Conservation (phyloP, 1,284 basidiomycete species). For the Trichosporon coremiiforme region DNA sequence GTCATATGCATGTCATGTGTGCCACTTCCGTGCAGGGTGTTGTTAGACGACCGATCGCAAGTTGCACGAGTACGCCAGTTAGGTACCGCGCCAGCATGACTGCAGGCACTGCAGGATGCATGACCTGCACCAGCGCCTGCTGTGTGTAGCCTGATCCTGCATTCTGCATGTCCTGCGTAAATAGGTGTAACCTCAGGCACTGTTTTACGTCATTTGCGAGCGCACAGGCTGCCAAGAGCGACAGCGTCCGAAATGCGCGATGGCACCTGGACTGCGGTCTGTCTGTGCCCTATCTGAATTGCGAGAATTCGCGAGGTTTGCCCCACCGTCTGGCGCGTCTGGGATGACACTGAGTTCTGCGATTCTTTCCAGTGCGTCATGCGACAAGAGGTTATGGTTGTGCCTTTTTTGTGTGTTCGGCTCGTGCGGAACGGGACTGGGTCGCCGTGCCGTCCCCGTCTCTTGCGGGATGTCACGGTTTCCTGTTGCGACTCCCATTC, state of each 20-base stretch:
- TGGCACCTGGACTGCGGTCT: not conserved
- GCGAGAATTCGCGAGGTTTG: not conserved
- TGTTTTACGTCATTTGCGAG: not conserved
- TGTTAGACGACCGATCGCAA: not conserved
- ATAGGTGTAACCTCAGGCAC: not conserved
- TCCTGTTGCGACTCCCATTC: no score
- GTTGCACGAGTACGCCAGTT: no score
- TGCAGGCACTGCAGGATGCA: not conserved
- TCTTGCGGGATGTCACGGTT: no score
- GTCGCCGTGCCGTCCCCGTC: no score
- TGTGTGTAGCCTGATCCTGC: not conserved
- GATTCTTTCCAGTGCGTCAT: not conserved
- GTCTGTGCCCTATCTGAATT: not conserved
- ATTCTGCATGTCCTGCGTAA: no score
- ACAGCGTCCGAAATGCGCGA: not conserved
- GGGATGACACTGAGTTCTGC: not conserved
- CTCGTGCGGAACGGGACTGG: no score
- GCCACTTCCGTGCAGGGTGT: not conserved
- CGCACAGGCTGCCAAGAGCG: not conserved
- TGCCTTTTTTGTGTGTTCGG: no score
- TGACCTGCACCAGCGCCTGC: not conserved
- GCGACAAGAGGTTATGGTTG: no score
- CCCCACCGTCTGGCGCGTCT: not conserved
- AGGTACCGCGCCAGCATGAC: not conserved
- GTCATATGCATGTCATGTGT: slow-evolving; percentile 1